Base-by-base conservation (phyloP, 108 stramenopile species). In the Cafeteria roenbergensis region DNA sequence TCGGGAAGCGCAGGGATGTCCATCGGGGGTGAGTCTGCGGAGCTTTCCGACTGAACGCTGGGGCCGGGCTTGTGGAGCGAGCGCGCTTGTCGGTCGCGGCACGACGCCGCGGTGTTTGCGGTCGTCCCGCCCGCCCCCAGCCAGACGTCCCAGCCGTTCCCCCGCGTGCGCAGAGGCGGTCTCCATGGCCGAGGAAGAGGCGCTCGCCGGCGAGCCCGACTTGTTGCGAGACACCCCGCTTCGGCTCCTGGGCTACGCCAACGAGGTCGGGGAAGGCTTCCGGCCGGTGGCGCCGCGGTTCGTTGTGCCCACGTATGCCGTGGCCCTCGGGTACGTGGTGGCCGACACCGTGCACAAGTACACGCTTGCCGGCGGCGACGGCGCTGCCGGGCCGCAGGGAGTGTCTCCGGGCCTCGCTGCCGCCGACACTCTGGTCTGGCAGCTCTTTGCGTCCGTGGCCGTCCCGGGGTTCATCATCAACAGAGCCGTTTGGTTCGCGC, bases 231-330 rank as follows among this genome's bases (percentile, higher is more conserved):
- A 74, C 34, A 66, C 70, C 14, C 36, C 57, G 0, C 38, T 74
- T 17, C 63, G 73, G 22, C 64, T 65, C 26, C 27, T 70, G 51
- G 78, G 78, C 34, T 79, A 79, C 51, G 73, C 77, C 20, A 79
- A 79, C 72, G 78, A 79, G 67, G 77, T 79, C 8, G 78, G 78
- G 25, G 78, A 79, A 51, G 74, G 71, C 29, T 79, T 79, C 65
- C 62, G 69, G 0, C 70, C 68, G 17, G 50, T 71, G 48, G 17
- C 31, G 32, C 74, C 77, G 32, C 30, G 61, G 30, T 53, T 63
- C 31, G 77, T 79, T 38, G 37, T 61, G 0, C 74, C 78, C 1
- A 75, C 76, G 6, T 80, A 79, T 48, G 73, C 37, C 53, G 75
- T 77, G 22, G 66, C 74, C 35, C 52, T 76, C 24, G 70, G 34